A percentile compares a stretch with the other conserved stretches of the same genome.
These are phyloP conservation scores for Melanogaster broomeanus DNA, from an alignment of 768 basidiomycete species.

Conservation along the genomic window DNA sequence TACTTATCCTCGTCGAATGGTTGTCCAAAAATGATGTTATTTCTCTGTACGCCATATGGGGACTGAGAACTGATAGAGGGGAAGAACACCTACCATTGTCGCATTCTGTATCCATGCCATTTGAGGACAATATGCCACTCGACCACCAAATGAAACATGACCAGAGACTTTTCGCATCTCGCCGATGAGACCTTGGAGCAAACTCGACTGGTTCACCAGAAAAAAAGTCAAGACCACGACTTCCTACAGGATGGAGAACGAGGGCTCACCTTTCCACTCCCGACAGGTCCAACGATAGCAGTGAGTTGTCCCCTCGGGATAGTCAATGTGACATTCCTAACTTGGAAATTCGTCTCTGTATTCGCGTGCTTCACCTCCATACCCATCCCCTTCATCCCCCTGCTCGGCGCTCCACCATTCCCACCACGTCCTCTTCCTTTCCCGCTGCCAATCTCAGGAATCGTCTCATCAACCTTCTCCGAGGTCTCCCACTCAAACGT, in stretches of 20 bases:
- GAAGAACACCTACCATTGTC: constrained; percentile 47
- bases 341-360: constrained; percentile 38
- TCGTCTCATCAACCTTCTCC: too few relatives aligned
- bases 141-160: constrained; percentile 58
- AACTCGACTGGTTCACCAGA: constrained; percentile 43
- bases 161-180: constrained; percentile 65
- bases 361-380: too few relatives aligned
- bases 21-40: too few relatives aligned
- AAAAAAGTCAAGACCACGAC: background rate
- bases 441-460: too few relatives aligned
- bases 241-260: background rate
- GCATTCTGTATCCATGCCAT: constrained; percentile 79
- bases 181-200: constrained; percentile 64
- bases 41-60: background rate
- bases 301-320: constrained; percentile 60
- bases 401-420: too few relatives aligned
- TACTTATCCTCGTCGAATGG: too few relatives aligned
- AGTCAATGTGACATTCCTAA: constrained; percentile 50
- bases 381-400: too few relatives aligned
- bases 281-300: constrained; percentile 69
- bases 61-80: background rate
- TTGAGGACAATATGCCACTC: constrained; percentile 71
- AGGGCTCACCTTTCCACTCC: constrained; percentile 56
- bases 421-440: too few relatives aligned
- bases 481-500: too few relatives aligned